phyloP scores from a whole-genome alignment of 495 filamentous ascomycete genomes.

The Xylaria scruposa region DNA sequence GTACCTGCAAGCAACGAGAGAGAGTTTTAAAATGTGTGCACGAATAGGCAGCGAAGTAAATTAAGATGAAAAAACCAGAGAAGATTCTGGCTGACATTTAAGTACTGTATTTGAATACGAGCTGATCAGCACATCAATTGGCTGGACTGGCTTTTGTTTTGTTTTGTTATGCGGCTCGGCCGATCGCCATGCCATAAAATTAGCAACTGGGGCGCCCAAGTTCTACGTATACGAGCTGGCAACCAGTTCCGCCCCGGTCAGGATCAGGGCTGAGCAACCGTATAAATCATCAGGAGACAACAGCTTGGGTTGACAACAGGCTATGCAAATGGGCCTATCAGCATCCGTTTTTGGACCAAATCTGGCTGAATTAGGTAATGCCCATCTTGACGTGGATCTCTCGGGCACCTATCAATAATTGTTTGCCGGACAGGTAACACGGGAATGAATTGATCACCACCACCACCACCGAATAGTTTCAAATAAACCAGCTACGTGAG shows the following conservation, averaged over 20 bases:
- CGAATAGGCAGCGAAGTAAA: background rate
- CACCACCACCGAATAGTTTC: background rate
- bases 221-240: background rate
- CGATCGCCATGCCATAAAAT: constrained; percentile 17
- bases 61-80: background rate
- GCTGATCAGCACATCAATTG: constrained; percentile 4
- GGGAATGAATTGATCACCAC: no score
- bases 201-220: constrained; percentile 22
- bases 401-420: background rate
- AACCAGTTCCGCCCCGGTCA: no score
- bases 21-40: no score
- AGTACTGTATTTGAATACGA: background rate
- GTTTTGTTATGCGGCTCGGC: constrained; percentile 4
- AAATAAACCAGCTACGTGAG: background rate
- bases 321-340: constrained; percentile 12
- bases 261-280: no score
- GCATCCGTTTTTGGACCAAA: background rate
- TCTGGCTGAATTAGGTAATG: constrained; percentile 23
- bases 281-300: no score
- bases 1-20: background rate
- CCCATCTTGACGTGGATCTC: constrained; percentile 4
- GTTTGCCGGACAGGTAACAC: background rate
- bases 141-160: background rate
- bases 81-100: background rate
- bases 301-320: background rate